These are phyloP conservation scores for Pseudonitzschia pungens DNA, from an alignment of 108 stramenopile genomes.

Conservation along the genomic window DNA sequence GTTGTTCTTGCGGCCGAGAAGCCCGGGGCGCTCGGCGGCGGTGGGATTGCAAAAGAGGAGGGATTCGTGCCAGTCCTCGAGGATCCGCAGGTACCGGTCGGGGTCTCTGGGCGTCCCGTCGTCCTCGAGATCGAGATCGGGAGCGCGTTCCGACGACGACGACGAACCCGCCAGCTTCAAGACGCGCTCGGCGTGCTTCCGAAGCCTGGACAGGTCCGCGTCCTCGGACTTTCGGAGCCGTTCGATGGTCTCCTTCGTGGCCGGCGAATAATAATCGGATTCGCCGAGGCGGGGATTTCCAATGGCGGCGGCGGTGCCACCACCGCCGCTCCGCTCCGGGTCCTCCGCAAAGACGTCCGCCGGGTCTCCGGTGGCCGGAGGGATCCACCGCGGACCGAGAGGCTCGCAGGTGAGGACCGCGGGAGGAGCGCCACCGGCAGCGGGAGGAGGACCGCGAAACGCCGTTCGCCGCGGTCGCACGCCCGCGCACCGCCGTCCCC, in stretches of 20 bases:
- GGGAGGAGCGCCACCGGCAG: too few relatives aligned
- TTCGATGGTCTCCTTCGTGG: slow-evolving; percentile 14
- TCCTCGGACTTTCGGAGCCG: slow-evolving; percentile 11
- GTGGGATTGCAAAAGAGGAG: slow-evolving; percentile 25
- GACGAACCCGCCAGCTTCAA: background rate
- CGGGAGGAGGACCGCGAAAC: background rate
- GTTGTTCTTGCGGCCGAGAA: too few relatives aligned
- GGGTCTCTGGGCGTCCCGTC: too few relatives aligned
- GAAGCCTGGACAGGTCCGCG: slow-evolving; percentile 11
- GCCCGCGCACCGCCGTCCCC: too few relatives aligned
- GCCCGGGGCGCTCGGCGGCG: background rate
- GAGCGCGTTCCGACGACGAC: background rate
- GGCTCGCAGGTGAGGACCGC: slow-evolving; percentile 1
- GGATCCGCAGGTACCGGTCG: slow-evolving; percentile 19
- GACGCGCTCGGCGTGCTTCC: background rate
- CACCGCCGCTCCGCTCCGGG: too few relatives aligned
- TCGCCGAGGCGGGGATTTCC: background rate
- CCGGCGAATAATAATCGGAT: slow-evolving; percentile 16
- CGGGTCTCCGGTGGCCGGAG: slow-evolving; percentile 5
- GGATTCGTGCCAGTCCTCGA: slow-evolving; percentile 29
- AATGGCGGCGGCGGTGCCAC: too few relatives aligned
- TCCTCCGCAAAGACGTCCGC: background rate
- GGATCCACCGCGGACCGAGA: background rate
- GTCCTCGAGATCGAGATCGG: too few relatives aligned
- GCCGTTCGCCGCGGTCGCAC: too few relatives aligned